These are phyloP conservation scores for Chaetomiaceae sp. DNA, from an alignment of 2,329 filamentous ascomycete species.

Conservation along the genomic window DNA sequence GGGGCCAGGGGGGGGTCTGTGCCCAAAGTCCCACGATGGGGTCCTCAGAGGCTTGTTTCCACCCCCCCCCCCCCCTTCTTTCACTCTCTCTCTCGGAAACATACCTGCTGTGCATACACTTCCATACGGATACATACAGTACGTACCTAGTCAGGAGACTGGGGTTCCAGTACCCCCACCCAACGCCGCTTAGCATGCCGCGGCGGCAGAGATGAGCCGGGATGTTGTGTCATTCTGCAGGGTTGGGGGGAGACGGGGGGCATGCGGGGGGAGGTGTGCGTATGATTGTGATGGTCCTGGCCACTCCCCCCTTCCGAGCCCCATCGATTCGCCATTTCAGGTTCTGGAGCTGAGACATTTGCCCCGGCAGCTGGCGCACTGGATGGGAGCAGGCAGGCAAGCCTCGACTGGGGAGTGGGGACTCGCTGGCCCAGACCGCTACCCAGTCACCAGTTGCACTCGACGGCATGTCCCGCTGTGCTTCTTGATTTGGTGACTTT, in stretches of 20 bases:
- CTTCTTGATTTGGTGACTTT: background rate
- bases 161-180: constrained; percentile 4
- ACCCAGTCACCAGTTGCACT: too few relatives aligned
- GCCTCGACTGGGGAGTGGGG: background rate
- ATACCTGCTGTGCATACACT: too few relatives aligned
- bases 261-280: background rate
- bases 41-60: constrained; percentile 1
- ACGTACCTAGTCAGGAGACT: too few relatives aligned
- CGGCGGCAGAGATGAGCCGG: constrained; percentile 7
- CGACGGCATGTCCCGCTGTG: background rate
- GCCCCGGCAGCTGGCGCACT: background rate
- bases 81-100: too few relatives aligned
- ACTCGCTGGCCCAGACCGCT: background rate
- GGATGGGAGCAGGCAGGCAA: background rate
- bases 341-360: constrained; percentile 2
- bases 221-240: constrained; percentile 1
- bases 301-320: too few relatives aligned
- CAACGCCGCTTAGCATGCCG: too few relatives aligned
- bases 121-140: too few relatives aligned
- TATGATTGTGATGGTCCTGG: too few relatives aligned
- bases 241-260: background rate
- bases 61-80: too few relatives aligned
- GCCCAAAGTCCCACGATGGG: background rate
- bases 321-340: constrained; percentile 1
- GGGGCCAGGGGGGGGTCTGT: background rate